Conservation (phyloP, 2,329 filamentous ascomycete genomes). For the Aureobasidium sp. region DNA sequence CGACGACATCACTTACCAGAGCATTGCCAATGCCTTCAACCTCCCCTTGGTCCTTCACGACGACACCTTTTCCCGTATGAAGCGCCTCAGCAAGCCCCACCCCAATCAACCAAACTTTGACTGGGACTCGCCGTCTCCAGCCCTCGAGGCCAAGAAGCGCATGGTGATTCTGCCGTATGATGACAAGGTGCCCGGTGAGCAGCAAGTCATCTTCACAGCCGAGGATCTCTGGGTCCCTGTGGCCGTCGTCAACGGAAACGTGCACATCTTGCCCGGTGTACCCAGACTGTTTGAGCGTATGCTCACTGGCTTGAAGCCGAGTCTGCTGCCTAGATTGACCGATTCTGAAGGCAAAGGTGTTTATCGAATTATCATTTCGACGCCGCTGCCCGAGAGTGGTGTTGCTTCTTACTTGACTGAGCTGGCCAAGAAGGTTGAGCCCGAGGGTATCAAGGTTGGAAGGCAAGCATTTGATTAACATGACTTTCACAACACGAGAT, state of each 20-base stretch:
- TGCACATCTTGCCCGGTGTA: slow-evolving; percentile 87
- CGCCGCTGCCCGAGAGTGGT: slow-evolving; percentile 75
- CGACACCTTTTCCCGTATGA: slow-evolving; percentile 73
- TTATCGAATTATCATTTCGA: slow-evolving; percentile 71
- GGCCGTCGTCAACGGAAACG: slow-evolving; percentile 78
- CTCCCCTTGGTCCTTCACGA: slow-evolving; percentile 70
- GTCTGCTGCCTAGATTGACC: slow-evolving; percentile 58
- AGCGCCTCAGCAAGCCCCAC: slow-evolving; percentile 63
- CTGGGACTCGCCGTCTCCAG: slow-evolving; percentile 75
- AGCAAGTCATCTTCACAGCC: slow-evolving; percentile 69
- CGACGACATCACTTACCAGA: slow-evolving; percentile 95
- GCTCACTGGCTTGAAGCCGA: slow-evolving; percentile 65
- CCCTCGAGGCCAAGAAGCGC: slow-evolving; percentile 69
- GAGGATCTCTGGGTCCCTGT: slow-evolving; percentile 89
- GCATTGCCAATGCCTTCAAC: slow-evolving; percentile 81
- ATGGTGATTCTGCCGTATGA: slow-evolving; percentile 87
- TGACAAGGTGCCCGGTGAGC: slow-evolving; percentile 46
- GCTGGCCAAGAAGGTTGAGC: slow-evolving; percentile 62
- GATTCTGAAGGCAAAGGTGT: slow-evolving; percentile 78
- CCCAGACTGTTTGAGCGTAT: slow-evolving; percentile 75
- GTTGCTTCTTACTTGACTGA: slow-evolving; percentile 77
- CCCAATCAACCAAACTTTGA: slow-evolving; percentile 65
- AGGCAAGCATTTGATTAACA: slow-evolving; percentile 28
- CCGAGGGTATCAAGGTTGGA: slow-evolving; percentile 80
- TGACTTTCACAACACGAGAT: not conserved